phyloP scores from a whole-genome alignment of 495 filamentous ascomycete genomes.

The Barbatosphaeria neglecta region DNA sequence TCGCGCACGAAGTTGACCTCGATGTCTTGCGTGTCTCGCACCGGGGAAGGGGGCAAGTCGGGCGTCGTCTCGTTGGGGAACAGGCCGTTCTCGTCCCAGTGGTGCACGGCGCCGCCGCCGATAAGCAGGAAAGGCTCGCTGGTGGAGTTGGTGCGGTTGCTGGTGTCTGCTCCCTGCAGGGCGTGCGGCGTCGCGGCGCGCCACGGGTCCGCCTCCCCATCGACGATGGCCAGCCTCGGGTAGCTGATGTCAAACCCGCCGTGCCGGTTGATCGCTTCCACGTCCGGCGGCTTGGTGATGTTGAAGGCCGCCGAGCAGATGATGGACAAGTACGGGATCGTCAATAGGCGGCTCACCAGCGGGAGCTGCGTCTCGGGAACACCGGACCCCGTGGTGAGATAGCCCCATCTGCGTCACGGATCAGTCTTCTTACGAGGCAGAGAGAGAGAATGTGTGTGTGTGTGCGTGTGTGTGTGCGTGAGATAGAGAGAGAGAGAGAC shows the following conservation, averaged over 20 bases:
- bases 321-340: conserved; percentile 38
- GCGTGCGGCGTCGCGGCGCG: conserved; percentile 51
- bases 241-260: conserved; percentile 57
- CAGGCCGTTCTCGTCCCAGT: conserved; percentile 63
- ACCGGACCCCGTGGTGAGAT: conserved; percentile 52
- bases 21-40: conserved; percentile 41
- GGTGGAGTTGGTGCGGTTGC: conserved; percentile 35
- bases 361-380: conserved; percentile 46
- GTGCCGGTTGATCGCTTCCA: conserved; percentile 51
- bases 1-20: conserved; percentile 48
- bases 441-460: too few species aligned
- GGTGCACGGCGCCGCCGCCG: conserved; percentile 47
- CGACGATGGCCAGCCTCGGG: conserved; percentile 53
- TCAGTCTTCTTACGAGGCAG: too few species aligned
- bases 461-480: too few species aligned
- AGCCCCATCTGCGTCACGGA: conserved; percentile 69
- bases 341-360: conserved; percentile 51
- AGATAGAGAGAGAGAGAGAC: too few species aligned
- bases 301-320: conserved; percentile 52
- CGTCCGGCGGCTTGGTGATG: conserved; percentile 43
- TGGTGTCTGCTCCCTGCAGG: conserved; percentile 23
- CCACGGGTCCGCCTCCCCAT: conserved; percentile 63
- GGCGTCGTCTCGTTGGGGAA: conserved; percentile 46
- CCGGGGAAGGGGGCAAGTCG: conserved; percentile 39
- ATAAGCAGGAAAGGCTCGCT: conserved; percentile 53